Evolutionary conservation across 2,329 filamentous ascomycete species (phyloP).

Genomic region (Byssoonygena ceratinophila): DNA sequence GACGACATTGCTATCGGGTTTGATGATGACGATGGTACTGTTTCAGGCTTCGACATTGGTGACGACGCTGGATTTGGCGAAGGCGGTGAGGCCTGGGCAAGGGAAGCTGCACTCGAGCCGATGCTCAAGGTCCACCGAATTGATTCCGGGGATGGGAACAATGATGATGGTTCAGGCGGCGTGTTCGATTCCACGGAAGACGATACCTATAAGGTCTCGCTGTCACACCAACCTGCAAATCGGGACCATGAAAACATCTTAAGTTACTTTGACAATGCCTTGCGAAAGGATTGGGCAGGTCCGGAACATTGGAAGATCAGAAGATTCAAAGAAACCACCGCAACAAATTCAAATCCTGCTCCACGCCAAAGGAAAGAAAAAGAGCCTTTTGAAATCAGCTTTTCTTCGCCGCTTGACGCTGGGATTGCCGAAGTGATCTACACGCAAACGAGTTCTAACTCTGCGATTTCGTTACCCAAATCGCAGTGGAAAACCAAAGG

Average conservation of each 20-base stretch:
- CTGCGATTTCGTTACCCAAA: conserved; percentile 75
- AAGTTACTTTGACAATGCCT: conserved; percentile 92
- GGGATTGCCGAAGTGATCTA: conserved; percentile 66
- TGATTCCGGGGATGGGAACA: conserved; percentile 49
- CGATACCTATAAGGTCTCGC: conserved; percentile 67
- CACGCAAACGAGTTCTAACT: conserved; percentile 68
- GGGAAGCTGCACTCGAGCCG: conserved; percentile 74
- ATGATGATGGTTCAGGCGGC: conserved; percentile 43
- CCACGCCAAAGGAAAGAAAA: conserved; percentile 76
- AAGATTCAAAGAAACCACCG: conserved; percentile 71
- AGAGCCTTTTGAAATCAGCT: conserved; percentile 91
- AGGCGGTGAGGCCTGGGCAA: conserved; percentile 90
- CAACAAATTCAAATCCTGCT: conserved; percentile 33
- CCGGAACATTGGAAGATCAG: conserved; percentile 98
- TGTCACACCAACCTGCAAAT: conserved; percentile 60
- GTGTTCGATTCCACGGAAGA: conserved; percentile 39
- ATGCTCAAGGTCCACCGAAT: conserved; percentile 64
- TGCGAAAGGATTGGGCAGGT: conserved; percentile 95
- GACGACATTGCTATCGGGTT: conserved; percentile 77
- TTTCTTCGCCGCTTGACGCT: conserved; percentile 61
- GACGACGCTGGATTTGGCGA: conserved; percentile 79
- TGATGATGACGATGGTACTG: conserved; percentile 58
- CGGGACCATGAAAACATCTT: conserved; percentile 80
- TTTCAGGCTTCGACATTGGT: conserved; percentile 60
- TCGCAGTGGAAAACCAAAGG: conserved; percentile 93